A percentile compares a stretch with the other conserved stretches of the same genome.
phyloP scores from a whole-genome alignment of 140 eudicot species.

The Oenanthe javanica region DNA sequence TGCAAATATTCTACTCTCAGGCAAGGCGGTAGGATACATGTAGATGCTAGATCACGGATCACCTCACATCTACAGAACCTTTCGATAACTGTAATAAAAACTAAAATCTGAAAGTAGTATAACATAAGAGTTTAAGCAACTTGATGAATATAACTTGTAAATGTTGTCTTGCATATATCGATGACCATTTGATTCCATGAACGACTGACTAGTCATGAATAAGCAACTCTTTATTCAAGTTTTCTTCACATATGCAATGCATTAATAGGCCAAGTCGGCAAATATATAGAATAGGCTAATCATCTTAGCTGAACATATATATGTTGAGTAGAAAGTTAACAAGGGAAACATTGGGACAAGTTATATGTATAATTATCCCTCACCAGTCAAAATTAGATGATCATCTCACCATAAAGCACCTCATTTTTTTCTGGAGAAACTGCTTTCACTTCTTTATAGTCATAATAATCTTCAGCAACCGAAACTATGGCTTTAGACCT shows the following conservation, averaged over 20 bases:
- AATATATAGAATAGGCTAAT: neutral
- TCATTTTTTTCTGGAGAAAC: neutral
- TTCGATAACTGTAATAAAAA: too few relatives aligned
- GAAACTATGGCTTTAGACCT: neutral
- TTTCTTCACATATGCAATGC: neutral
- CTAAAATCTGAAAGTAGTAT: neutral
- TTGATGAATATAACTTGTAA: too few relatives aligned
- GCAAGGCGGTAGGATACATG: too few relatives aligned
- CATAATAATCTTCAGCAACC: neutral
- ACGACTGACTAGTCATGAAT: neutral
- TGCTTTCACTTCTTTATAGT: neutral
- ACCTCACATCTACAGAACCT: too few relatives aligned
- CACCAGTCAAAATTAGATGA: neutral
- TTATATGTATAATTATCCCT: neutral
- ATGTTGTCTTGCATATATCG: too few relatives aligned
- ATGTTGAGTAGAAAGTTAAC: neutral
- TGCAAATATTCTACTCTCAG: too few relatives aligned
- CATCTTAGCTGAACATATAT: neutral
- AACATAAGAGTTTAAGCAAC: neutral
- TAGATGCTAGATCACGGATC: too few relatives aligned
- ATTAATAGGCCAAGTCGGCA: neutral
- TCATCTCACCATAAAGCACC: conserved; percentile 6
- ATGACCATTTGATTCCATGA: neutral
- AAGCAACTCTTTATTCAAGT: neutral
- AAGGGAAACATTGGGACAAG: neutral